Conservation (phyloP, 1,284 basidiomycete genomes). For the Ceratobasidium sp. region DNA sequence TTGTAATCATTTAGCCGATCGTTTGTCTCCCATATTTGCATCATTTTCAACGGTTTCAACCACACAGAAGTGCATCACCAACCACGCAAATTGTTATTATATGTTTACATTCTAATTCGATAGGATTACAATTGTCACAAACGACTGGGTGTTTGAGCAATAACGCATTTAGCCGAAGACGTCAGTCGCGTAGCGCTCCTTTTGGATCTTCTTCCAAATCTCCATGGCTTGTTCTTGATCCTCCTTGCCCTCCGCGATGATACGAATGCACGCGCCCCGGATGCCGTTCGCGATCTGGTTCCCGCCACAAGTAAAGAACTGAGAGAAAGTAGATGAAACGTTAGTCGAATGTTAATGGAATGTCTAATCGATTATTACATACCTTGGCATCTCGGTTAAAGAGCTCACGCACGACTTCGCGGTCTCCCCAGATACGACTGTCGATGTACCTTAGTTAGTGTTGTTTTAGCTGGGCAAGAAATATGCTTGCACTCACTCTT, state of each 20-base stretch:
- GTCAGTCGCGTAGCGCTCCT: slow-evolving; percentile 63
- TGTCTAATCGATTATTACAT: neutral
- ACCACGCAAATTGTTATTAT: too few relatives aligned
- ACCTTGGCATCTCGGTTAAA: slow-evolving; percentile 59
- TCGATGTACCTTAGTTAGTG: neutral
- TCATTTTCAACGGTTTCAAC: too few relatives aligned
- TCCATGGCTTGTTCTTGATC: slow-evolving; percentile 54
- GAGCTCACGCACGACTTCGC: slow-evolving; percentile 56
- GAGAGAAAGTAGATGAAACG: neutral
- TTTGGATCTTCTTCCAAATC: slow-evolving; percentile 58
- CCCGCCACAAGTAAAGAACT: slow-evolving; percentile 67
- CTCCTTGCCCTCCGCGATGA: slow-evolving; percentile 56
- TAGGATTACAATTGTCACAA: too few relatives aligned
- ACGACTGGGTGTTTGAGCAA: too few relatives aligned
- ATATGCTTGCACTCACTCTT: slow-evolving; percentile 59
- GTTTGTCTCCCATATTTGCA: too few relatives aligned
- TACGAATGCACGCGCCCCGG: slow-evolving; percentile 58
- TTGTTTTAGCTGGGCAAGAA: neutral
- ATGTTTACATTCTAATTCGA: too few relatives aligned
- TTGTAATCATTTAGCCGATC: too few relatives aligned
- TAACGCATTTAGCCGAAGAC: slow-evolving; percentile 55
- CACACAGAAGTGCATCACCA: too few relatives aligned
- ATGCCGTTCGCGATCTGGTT: slow-evolving; percentile 60
- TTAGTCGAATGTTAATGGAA: neutral
- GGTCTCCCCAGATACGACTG: slow-evolving; percentile 65